These are phyloP conservation scores for Mucor mucedo DNA, from an alignment of 371 early-diverging fungal species.

Conservation along the genomic window DNA sequence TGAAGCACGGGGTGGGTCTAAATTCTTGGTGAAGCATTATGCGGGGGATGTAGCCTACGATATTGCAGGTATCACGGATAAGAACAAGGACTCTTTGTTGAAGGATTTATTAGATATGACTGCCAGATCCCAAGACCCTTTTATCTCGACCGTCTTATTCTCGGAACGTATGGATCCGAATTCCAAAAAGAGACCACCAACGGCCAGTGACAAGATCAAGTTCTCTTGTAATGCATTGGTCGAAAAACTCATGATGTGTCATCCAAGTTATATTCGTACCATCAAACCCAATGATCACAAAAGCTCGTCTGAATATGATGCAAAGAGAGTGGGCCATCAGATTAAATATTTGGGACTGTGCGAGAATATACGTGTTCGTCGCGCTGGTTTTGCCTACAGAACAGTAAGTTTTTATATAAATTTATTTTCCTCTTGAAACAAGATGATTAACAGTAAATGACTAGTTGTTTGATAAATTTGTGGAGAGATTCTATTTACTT, in stretches of 20 bases:
- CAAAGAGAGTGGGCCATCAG: slow-evolving; percentile 92
- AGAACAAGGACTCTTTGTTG: slow-evolving; percentile 96
- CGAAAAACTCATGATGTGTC: slow-evolving; percentile 90
- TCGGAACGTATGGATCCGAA: slow-evolving; percentile 88
- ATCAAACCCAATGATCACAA: slow-evolving; percentile 98
- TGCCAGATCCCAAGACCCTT: slow-evolving; percentile 70
- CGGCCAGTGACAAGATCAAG: slow-evolving; percentile 88
- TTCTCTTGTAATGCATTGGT: slow-evolving; percentile 78
- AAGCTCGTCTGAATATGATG: slow-evolving; percentile 88
- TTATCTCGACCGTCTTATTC: slow-evolving; percentile 73
- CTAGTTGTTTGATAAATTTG: slow-evolving; percentile 51
- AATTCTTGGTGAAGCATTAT: slow-evolving; percentile 94
- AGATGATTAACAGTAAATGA: background rate
- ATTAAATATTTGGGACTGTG: slow-evolving; percentile 94
- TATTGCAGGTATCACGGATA: slow-evolving; percentile 96
- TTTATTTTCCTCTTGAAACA: too few relatives aligned
- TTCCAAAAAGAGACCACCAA: slow-evolving; percentile 88
- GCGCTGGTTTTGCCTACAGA: slow-evolving; percentile 95
- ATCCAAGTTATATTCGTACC: slow-evolving; percentile 98
- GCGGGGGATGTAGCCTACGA: slow-evolving; percentile 95
- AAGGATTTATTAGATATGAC: slow-evolving; percentile 88
- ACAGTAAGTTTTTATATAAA: slow-evolving; percentile 30
- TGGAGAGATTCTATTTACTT: slow-evolving; percentile 72
- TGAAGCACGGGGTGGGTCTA: slow-evolving; percentile 69
- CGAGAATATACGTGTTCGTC: slow-evolving; percentile 97